Conservation (phyloP, 352 stramenopile species). For the Globisporangium emineosum region DNA sequence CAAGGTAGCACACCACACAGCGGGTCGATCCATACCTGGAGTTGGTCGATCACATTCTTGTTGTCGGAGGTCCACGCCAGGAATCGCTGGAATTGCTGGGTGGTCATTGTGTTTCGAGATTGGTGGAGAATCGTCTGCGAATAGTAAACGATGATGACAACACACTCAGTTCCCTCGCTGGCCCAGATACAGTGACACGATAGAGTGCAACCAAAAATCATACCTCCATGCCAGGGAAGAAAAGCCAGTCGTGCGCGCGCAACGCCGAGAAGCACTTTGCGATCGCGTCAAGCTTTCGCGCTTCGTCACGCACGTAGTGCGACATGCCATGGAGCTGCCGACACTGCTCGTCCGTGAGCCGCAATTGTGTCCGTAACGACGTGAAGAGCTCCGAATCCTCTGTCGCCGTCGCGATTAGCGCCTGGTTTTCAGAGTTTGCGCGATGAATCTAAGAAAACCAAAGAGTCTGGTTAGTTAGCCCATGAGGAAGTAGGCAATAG, state of each 20-base stretch:
- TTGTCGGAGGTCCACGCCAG: conserved; percentile 80
- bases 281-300: conserved; percentile 74
- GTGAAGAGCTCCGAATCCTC: conserved; percentile 62
- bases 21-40: conserved; percentile 39
- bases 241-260: conserved; percentile 82
- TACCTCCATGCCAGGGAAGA: conserved; percentile 83
- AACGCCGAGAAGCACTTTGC: conserved; percentile 85
- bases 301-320: conserved; percentile 53
- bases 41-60: conserved; percentile 57
- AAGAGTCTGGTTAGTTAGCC: too few species aligned
- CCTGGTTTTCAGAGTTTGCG: conserved; percentile 82
- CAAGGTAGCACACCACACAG: background rate
- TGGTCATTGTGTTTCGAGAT: conserved; percentile 72
- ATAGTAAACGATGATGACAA: background rate
- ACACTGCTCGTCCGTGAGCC: conserved; percentile 71
- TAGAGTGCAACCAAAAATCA: background rate
- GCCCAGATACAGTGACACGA: too few species aligned
- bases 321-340: conserved; percentile 47
- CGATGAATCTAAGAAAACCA: conserved; percentile 55
- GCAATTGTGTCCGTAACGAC: conserved; percentile 48
- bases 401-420: conserved; percentile 56
- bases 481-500: background rate
- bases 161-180: background rate
- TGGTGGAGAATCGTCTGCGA: conserved; percentile 70
- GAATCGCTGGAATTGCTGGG: conserved; percentile 82